Evolutionary conservation across 257 asterid species (phyloP), one percentile per base, ranked within the genome.

Genomic region (Eustoma russellianum): DNA sequence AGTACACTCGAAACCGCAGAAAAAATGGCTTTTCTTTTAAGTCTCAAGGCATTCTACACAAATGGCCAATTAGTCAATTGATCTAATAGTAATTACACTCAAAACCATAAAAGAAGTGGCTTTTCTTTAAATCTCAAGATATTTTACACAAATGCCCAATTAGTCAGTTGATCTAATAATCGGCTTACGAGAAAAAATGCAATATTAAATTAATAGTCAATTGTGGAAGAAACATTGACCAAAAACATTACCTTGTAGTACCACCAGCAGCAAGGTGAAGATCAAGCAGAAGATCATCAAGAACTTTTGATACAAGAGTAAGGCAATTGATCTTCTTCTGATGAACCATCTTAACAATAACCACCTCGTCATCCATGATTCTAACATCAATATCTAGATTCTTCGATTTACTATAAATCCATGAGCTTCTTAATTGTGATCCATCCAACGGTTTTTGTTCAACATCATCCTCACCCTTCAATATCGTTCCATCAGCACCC

Each of bases 221-320:
- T n/a, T n/a, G n/a, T n/a, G n/a, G n/a, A n/a, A n/a, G n/a, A n/a
- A n/a, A n/a, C n/a, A n/a, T n/a, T n/a, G n/a, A n/a, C n/a, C n/a
- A n/a, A n/a, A n/a, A n/a, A n/a, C n/a, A n/a, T n/a, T n/a, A n/a
- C n/a, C n/a, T n/a, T n/a, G n/a, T n/a, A n/a, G n/a, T n/a, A n/a
- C n/a, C 98, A 2, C 95, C 96, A 17, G 94, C 95, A 67, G 87
- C 95, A 74, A 86, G 94, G 50, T 83, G 89, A 30, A 86, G 85
- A 73, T 86, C 95, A 6, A 90, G 71, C 66, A 83, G 88, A 61
- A 90, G 83, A 19, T 86, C 94, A 69, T 91, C 94, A 34, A 91
- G 83, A 43, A 73, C 85, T 68, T 74, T 91, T 5, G 96, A 83
- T 6, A 79, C 96, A 19, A 70, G 74, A 15, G 83, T 65, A 46